These are phyloP conservation scores for Kodamaea restingae DNA, from an alignment of 805 yeast species.

Conservation along the genomic window DNA sequence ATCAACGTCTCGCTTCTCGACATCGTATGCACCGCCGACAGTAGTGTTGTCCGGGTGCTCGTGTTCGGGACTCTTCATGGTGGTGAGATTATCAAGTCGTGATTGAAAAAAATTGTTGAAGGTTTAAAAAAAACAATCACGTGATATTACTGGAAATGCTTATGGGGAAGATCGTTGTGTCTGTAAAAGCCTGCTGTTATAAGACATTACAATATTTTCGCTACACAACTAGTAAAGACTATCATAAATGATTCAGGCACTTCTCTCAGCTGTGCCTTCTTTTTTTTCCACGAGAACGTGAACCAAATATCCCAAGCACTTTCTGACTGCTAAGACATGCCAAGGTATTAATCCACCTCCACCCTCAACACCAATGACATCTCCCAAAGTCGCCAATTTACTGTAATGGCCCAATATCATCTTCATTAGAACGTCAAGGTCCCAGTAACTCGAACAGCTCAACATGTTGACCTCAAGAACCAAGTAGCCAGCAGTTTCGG, in stretches of 20 bases:
- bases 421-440: slow-evolving; percentile 51
- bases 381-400: slow-evolving; percentile 45
- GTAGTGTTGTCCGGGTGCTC: slow-evolving; percentile 6
- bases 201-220: no score
- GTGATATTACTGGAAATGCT: not conserved
- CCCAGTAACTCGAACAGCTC: slow-evolving; percentile 69
- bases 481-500: slow-evolving; percentile 15
- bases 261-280: not conserved
- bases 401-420: slow-evolving; percentile 58
- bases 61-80: slow-evolving; percentile 8
- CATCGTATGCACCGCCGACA: slow-evolving; percentile 3
- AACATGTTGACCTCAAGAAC: slow-evolving; percentile 62
- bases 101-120: slow-evolving; percentile 2
- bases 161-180: no score
- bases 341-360: slow-evolving; percentile 53
- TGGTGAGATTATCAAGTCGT: not conserved
- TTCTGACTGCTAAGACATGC: slow-evolving; percentile 68
- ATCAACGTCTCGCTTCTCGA: slow-evolving; percentile 9
- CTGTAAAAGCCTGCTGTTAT: no score
- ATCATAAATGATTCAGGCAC: not conserved
- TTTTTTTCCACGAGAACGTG: slow-evolving; percentile 48
- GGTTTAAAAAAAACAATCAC: not conserved
- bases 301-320: slow-evolving; percentile 52
- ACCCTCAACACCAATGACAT: slow-evolving; percentile 29
- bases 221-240: no score